Conservation (phyloP, 1,284 basidiomycete genomes). For the Tilletia horrida region DNA sequence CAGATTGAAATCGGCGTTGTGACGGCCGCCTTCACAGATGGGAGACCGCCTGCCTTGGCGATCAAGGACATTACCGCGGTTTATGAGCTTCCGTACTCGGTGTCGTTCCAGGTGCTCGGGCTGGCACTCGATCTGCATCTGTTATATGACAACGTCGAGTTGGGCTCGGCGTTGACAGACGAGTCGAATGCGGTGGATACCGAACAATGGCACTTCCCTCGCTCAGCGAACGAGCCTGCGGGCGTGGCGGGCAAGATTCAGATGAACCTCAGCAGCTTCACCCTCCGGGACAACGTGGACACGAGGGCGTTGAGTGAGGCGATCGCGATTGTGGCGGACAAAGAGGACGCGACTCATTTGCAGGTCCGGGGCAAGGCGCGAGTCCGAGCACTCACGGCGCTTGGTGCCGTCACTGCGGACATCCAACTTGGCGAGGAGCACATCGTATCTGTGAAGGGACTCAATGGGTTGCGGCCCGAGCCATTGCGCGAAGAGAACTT, state of each 20-base stretch:
- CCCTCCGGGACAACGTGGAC: neutral
- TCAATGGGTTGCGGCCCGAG: neutral
- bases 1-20: slow-evolving; percentile 24
- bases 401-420: neutral
- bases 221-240: neutral
- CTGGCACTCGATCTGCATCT: slow-evolving; percentile 38
- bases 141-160: slow-evolving; percentile 34
- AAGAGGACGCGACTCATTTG: slow-evolving; percentile 14
- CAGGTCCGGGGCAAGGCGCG: slow-evolving; percentile 8
- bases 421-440: slow-evolving; percentile 13
- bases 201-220: slow-evolving; percentile 1
- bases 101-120: slow-evolving; percentile 30
- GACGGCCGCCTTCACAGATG: slow-evolving; percentile 30
- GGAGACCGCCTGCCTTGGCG: slow-evolving; percentile 26
- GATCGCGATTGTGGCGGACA: slow-evolving; percentile 10
- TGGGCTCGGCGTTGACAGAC: slow-evolving; percentile 32
- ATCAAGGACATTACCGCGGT: slow-evolving; percentile 31
- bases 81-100: slow-evolving; percentile 33
- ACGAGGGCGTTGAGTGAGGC: neutral
- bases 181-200: slow-evolving; percentile 20
- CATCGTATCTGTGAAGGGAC: neutral
- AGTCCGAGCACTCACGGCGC: neutral
- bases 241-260: slow-evolving; percentile 6
- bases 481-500: slow-evolving; percentile 4
- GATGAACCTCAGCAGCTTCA: neutral